phyloP scores from a whole-genome alignment of 305 asterid species.

The Plantago coronopus region DNA sequence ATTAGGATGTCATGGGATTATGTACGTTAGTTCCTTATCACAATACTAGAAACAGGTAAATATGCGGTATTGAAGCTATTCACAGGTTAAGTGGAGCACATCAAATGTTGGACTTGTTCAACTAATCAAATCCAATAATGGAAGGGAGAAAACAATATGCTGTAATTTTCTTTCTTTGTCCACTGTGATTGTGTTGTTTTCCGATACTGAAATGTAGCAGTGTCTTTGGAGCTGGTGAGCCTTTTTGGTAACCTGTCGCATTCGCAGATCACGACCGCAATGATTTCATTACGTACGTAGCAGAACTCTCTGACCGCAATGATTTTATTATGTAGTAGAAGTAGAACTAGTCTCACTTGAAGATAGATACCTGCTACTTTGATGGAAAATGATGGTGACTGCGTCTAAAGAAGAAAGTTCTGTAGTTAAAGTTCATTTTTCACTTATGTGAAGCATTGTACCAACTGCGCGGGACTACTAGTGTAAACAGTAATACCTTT shows the following conservation, averaged over 20 bases:
- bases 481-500: too few relatives aligned
- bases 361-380: too few relatives aligned
- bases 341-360: too few relatives aligned
- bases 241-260: neutral
- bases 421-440: too few relatives aligned
- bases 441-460: too few relatives aligned
- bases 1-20: neutral
- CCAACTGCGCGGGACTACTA: too few relatives aligned
- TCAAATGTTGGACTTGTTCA: neutral
- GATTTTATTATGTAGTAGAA: too few relatives aligned
- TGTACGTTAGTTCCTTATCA: neutral
- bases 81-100: neutral
- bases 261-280: neutral
- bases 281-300: neutral
- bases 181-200: neutral
- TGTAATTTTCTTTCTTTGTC: neutral
- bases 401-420: too few relatives aligned
- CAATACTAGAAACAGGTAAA: neutral
- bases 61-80: neutral
- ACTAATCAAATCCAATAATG: neutral
- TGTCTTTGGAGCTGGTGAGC: neutral
- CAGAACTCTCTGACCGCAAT: neutral
- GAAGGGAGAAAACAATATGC: neutral
- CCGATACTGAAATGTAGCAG: neutral
- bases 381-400: too few relatives aligned